These are phyloP conservation scores for Ceratobasidium sp. DNA, from an alignment of 1,284 basidiomycete genomes.

Conservation along the genomic window DNA sequence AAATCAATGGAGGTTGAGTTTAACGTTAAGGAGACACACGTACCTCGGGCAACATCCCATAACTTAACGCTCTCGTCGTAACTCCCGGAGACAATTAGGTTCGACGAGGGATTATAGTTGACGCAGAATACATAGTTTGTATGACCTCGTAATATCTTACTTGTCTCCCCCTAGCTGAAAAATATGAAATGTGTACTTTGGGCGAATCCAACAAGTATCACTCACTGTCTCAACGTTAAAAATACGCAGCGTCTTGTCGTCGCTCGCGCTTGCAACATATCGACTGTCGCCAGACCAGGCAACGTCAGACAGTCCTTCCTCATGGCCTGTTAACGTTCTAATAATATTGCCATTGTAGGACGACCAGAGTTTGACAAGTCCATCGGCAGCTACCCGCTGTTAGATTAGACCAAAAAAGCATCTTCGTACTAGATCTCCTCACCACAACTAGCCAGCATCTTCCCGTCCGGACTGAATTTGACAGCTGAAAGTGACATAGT, in stretches of 20 bases:
- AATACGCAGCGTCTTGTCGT: constrained; percentile 87
- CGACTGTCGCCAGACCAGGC: constrained; percentile 87
- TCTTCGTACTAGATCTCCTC: constrained; percentile 51
- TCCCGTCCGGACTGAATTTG: constrained; percentile 84
- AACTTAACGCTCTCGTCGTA: constrained; percentile 96
- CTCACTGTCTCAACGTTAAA: constrained; percentile 80
- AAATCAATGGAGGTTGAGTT: not conserved
- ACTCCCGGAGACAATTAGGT: constrained; percentile 90
- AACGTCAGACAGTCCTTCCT: constrained; percentile 88
- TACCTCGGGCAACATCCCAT: constrained; percentile 94
- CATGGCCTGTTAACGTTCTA: constrained; percentile 77
- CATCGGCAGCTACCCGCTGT: constrained; percentile 76
- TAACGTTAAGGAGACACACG: constrained; percentile 46
- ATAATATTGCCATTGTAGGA: constrained; percentile 77
- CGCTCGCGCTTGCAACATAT: constrained; percentile 89
- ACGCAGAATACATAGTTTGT: constrained; percentile 95
- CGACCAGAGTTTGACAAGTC: constrained; percentile 83
- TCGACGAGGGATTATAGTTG: constrained; percentile 90
- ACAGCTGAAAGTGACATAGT: constrained; percentile 78
- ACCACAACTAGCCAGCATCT: constrained; percentile 81
- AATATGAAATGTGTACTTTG: constrained; percentile 1
- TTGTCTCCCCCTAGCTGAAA: constrained; percentile 63
- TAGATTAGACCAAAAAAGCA: constrained; percentile 5
- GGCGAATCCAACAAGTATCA: constrained; percentile 44
- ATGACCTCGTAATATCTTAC: constrained; percentile 81